Conservation (phyloP, 148 eudicot genomes). For the Fagopyrum esculentum region DNA sequence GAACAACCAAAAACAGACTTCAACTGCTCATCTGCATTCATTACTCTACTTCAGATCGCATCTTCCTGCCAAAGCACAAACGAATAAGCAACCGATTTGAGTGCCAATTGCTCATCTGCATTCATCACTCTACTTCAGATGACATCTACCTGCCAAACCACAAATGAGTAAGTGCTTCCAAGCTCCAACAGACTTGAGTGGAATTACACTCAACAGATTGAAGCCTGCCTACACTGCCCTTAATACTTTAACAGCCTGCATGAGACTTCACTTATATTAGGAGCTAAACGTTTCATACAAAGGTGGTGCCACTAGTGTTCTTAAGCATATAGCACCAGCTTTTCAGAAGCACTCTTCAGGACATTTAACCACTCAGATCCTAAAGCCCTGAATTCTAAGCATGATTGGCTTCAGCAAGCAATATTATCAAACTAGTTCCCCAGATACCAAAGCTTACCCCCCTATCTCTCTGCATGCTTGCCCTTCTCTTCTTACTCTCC, state of each 20-base stretch:
- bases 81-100: not conserved
- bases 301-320: not conserved
- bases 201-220: not conserved
- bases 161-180: not conserved
- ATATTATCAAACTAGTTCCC: not conserved
- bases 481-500: not conserved
- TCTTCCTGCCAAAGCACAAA: not conserved
- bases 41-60: not conserved
- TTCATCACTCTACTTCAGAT: not conserved
- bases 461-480: not conserved
- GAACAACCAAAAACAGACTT: not conserved
- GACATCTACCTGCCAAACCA: slow-evolving; percentile 1
- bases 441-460: not conserved
- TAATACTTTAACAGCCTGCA: slow-evolving; percentile 1
- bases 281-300: no score
- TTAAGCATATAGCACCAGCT: not conserved
- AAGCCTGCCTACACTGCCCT: not conserved
- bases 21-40: not conserved
- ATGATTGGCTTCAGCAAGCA: not conserved
- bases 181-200: not conserved
- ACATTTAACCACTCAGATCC: not conserved
- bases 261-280: not conserved
- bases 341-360: not conserved
- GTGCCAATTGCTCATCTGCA: not conserved
- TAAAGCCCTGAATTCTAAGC: not conserved